phyloP scores from a whole-genome alignment of 345 rosid genomes.

The Raphanus sativus region DNA sequence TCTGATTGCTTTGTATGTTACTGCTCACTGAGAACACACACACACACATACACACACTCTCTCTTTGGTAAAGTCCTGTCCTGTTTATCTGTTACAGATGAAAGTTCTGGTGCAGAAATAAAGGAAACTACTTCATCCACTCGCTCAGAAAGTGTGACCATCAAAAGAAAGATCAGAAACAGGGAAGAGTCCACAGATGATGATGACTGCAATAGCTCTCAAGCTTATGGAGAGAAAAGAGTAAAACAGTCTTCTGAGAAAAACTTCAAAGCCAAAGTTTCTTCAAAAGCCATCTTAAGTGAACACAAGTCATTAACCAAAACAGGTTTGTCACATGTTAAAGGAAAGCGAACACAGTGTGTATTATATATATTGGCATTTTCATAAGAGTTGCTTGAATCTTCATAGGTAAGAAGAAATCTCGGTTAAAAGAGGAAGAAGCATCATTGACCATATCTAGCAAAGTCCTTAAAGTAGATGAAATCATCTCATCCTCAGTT shows the following conservation, averaged over 20 bases:
- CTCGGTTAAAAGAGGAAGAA: constrained; percentile 39
- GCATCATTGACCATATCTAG: constrained; percentile 32
- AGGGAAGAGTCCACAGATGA: constrained; percentile 34
- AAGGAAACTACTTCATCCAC: constrained; percentile 35
- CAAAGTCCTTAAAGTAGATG: constrained; percentile 34
- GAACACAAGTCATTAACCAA: constrained; percentile 40
- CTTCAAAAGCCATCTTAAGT: constrained; percentile 18
- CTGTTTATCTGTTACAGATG: constrained; percentile 43
- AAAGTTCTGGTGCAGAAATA: constrained; percentile 38
- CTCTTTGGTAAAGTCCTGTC: background rate
- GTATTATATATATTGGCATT: background rate
- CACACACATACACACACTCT: background rate
- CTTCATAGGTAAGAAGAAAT: constrained; percentile 39
- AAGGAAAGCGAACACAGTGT: background rate
- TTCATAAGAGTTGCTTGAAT: constrained; percentile 20
- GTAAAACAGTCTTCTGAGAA: constrained; percentile 39
- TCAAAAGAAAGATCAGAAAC: constrained; percentile 36
- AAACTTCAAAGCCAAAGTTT: constrained; percentile 16
- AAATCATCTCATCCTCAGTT: constrained; percentile 19
- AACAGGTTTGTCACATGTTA: constrained; percentile 45
- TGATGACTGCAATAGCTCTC: constrained; percentile 34
- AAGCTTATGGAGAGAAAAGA: constrained; percentile 46
- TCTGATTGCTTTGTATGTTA: constrained; percentile 33
- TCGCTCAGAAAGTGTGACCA: constrained; percentile 31
- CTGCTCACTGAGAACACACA: no score